Conservation (phyloP, 2,329 filamentous ascomycete species). For the Botrytis sinoallii region DNA sequence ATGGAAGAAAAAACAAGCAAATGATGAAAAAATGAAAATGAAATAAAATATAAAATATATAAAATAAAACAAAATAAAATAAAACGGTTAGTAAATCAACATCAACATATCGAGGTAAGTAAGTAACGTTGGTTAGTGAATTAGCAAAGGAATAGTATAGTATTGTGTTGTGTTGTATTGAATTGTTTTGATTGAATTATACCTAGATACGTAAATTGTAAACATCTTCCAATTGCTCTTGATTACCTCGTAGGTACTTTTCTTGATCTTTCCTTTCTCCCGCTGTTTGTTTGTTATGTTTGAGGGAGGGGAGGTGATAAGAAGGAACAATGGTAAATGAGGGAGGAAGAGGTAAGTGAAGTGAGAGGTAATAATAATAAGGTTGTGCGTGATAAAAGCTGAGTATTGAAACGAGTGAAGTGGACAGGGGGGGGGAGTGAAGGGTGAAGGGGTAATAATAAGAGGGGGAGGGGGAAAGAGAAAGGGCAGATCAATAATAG, state of each 20-base stretch:
- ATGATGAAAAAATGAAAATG: neutral
- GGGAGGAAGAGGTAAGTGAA: neutral
- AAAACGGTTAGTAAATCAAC: neutral
- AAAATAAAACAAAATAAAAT: neutral
- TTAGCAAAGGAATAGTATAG: neutral
- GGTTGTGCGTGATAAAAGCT: conserved; percentile 5
- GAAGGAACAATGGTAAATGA: neutral
- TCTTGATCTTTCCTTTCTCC: neutral
- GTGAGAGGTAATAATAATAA: neutral
- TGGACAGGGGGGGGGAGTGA: neutral
- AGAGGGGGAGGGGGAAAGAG: neutral
- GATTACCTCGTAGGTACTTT: neutral
- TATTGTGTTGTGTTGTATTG: neutral
- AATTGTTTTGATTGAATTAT: neutral
- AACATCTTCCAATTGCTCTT: neutral
- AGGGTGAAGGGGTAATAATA: neutral
- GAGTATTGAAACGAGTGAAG: conserved; percentile 9
- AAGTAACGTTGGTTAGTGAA: neutral
- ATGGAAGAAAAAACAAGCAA: neutral
- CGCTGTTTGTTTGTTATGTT: neutral
- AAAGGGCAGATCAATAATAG: neutral
- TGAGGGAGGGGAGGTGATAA: neutral
- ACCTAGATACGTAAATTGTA: neutral
- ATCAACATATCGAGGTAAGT: neutral
- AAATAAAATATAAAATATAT: neutral